These are phyloP conservation scores for Pouteria glomerata DNA, from an alignment of 148 eudicot genomes.

Conservation along the genomic window DNA sequence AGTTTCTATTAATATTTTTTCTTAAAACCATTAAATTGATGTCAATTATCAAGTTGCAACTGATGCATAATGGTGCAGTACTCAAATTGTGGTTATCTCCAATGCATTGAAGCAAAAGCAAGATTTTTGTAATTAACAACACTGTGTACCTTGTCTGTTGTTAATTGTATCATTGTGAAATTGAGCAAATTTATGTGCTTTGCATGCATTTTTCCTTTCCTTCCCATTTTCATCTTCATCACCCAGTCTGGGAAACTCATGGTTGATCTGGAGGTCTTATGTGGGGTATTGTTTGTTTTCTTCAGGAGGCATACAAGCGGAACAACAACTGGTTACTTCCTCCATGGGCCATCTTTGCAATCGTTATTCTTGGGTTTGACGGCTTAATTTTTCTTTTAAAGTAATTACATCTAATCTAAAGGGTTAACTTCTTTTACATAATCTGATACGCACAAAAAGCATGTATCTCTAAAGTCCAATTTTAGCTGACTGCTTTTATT, in stretches of 20 bases:
- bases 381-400: constrained; percentile 45
- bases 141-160: neutral
- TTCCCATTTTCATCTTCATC: neutral
- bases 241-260: neutral
- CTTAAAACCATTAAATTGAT: neutral
- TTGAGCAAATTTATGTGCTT: neutral
- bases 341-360: constrained; percentile 43
- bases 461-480: neutral
- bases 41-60: neutral
- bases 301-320: constrained; percentile 40
- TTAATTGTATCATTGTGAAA: neutral
- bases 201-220: neutral
- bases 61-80: neutral
- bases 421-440: neutral
- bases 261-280: neutral
- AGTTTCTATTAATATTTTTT: neutral
- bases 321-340: constrained; percentile 45
- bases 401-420: constrained; percentile 14
- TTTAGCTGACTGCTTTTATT: neutral
- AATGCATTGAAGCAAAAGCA: neutral
- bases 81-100: neutral
- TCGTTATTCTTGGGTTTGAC: constrained; percentile 40
- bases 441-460: neutral
- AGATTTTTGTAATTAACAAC: too few relatives aligned
- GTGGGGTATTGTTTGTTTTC: neutral